These are phyloP conservation scores for Pichia phayaonensis DNA, from an alignment of 805 yeast genomes.

Conservation along the genomic window DNA sequence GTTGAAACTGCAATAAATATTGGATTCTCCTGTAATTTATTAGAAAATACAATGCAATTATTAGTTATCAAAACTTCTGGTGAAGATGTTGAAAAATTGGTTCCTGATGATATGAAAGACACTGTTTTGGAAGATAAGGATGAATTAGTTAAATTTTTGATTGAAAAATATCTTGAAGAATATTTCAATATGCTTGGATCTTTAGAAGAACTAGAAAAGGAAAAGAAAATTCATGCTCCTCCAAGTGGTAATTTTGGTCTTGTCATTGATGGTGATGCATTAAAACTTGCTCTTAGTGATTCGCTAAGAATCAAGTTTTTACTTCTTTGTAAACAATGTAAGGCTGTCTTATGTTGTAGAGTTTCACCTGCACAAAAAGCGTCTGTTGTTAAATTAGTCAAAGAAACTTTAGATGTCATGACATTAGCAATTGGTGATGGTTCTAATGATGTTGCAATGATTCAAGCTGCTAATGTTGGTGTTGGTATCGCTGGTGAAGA, in stretches of 20 bases:
- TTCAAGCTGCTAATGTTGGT: slow-evolving; percentile 81
- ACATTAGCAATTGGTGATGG: slow-evolving; percentile 87
- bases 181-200: slow-evolving; percentile 56
- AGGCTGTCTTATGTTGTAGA: slow-evolving; percentile 77
- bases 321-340: slow-evolving; percentile 69
- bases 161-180: slow-evolving; percentile 45
- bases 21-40: slow-evolving; percentile 76
- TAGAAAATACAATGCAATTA: slow-evolving; percentile 70
- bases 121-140: slow-evolving; percentile 14
- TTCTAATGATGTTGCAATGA: slow-evolving; percentile 86
- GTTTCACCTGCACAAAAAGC: slow-evolving; percentile 88
- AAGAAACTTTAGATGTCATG: slow-evolving; percentile 68
- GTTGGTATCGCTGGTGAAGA: slow-evolving; percentile 91
- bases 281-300: slow-evolving; percentile 42
- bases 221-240: slow-evolving; percentile 54
- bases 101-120: slow-evolving; percentile 26
- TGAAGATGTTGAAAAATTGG: slow-evolving; percentile 41
- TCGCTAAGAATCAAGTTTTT: slow-evolving; percentile 48
- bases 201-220: slow-evolving; percentile 45
- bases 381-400: slow-evolving; percentile 73
- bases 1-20: slow-evolving; percentile 87
- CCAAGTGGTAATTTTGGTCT: slow-evolving; percentile 65
- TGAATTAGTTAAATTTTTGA: slow-evolving; percentile 38
- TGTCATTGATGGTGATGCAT: slow-evolving; percentile 75
- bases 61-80: slow-evolving; percentile 56